A percentile compares a stretch with the other conserved stretches of the same genome.
Evolutionary conservation across 306 rosid genomes (phyloP).

Genomic region (Cucurbita moschata): DNA sequence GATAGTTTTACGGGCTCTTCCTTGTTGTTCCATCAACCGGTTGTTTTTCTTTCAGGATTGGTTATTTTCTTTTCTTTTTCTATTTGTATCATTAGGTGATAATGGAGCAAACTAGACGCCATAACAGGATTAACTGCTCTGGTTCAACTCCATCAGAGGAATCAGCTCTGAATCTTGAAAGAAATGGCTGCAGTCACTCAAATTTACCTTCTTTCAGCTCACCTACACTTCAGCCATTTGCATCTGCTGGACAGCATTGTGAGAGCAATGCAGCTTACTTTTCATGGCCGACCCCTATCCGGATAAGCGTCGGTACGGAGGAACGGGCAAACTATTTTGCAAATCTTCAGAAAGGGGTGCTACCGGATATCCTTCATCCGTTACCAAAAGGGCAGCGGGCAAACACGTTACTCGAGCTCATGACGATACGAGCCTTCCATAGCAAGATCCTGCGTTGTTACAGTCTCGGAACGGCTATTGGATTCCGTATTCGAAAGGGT

Average conservation of each 20-base stretch:
- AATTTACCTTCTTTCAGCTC: conserved; percentile 81
- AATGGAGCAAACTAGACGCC: conserved; percentile 62
- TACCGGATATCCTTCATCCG: conserved; percentile 72
- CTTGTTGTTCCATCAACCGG: not conserved
- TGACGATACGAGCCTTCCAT: conserved; percentile 97
- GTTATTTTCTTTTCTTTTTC: not conserved
- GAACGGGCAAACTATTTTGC: conserved; percentile 89
- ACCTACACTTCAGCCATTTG: conserved; percentile 77
- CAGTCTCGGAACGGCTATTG: conserved; percentile 96
- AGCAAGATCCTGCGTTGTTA: conserved; percentile 98
- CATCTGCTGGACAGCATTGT: conserved; percentile 92
- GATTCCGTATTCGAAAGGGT: conserved; percentile 81
- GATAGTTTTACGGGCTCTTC: not conserved
- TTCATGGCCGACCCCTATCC: conserved; percentile 93
- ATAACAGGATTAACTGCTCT: conserved; percentile 48
- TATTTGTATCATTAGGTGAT: conserved; percentile 17
- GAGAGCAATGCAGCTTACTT: conserved; percentile 92
- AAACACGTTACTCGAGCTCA: conserved; percentile 82
- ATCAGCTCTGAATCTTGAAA: conserved; percentile 90
- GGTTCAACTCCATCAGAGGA: conserved; percentile 91
- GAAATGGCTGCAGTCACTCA: conserved; percentile 78
- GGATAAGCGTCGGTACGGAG: conserved; percentile 70
- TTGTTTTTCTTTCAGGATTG: not conserved
- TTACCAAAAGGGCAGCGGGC: conserved; percentile 96
- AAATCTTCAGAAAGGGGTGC: conserved; percentile 86